Evolutionary conservation across 2,329 filamentous ascomycete species (phyloP), one percentile per base, ranked within the genome.

Genomic region (Pseudogymnoascus pannorum): DNA sequence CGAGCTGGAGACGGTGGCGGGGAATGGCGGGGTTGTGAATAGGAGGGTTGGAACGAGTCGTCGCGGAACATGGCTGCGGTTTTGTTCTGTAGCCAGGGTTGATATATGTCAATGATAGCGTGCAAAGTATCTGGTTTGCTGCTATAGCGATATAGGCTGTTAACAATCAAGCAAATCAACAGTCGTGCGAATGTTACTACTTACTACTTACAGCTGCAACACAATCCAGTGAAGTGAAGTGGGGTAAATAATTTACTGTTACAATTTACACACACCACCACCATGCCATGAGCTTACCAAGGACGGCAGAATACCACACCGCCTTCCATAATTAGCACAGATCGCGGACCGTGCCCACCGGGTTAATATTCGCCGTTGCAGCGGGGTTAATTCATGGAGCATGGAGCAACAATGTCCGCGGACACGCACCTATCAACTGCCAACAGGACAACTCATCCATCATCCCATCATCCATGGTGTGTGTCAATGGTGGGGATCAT

Each of bases 211-310:
- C 14, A 51, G 22, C 16, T 44, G 20, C 24, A 26, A 26, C 14
- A 48, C 11, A 48, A 9, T 11, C 6, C 16, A 22, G 9, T 9
- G 8, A 3, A 16, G 22, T 48, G 42, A 51, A 51, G 42, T 51
- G 42, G 42, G 42, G 42, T 51, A 51, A 51, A 51, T 29, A 51
- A 51, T 51, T 51, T 51, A 51, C 42, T n/a, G 26, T 26, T 48
- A 51, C 42, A 26, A 48, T 26, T 48, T 48, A 26, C 42, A 48
- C 24, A 24, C 26, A 4, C 11, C 7, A 3, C 12, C 22, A 4
- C 11, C 7, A 3, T 7, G 12, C 22, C 14, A 16, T 11, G 42
- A 51, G 42, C 42, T 51, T 51, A 51, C 42, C 42, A 51, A 51
- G 22, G 3, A 6, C 14, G 22, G 42, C 40, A 44, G 40, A 22